Conservation (phyloP, 768 basidiomycete genomes). For the Lactarius hatsudake region DNA sequence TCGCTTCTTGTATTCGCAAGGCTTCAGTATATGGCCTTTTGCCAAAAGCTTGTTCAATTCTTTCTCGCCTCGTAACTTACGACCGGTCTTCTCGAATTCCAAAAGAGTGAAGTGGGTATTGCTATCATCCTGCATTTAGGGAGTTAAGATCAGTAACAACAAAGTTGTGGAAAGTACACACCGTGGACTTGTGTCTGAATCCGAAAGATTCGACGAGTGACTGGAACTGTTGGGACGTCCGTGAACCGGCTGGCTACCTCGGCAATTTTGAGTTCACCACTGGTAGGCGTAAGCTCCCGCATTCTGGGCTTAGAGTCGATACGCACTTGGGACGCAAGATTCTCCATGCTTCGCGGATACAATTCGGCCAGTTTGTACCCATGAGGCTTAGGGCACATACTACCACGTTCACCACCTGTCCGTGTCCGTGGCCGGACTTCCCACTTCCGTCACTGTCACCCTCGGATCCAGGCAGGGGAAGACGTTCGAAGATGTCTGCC, state of each 20-base stretch:
- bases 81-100: slow-evolving; percentile 65
- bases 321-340: slow-evolving; percentile 79
- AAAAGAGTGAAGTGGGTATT: slow-evolving; percentile 87
- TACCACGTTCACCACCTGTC: slow-evolving; percentile 83
- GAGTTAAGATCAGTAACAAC: slow-evolving; percentile 4
- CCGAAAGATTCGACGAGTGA: slow-evolving; percentile 64
- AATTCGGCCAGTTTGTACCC: slow-evolving; percentile 94
- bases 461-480: slow-evolving; percentile 86
- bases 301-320: not conserved
- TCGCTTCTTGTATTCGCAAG: slow-evolving; percentile 91
- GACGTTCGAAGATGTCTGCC: slow-evolving; percentile 78
- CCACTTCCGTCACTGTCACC: slow-evolving; percentile 37
- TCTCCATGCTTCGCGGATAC: slow-evolving; percentile 86
- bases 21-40: slow-evolving; percentile 62
- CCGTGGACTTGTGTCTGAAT: slow-evolving; percentile 70
- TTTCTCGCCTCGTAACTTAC: slow-evolving; percentile 46
- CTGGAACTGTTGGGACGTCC: slow-evolving; percentile 62
- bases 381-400: slow-evolving; percentile 95
- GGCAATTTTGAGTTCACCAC: slow-evolving; percentile 82
- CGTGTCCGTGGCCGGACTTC: slow-evolving; percentile 45
- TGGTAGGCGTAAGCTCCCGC: slow-evolving; percentile 31
- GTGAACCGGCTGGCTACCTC: slow-evolving; percentile 87
- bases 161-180: slow-evolving; percentile 32
- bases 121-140: slow-evolving; percentile 56
- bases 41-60: slow-evolving; percentile 59